Base-by-base conservation (phyloP, 2,329 filamentous ascomycete species). In the Helotiales sp. region DNA sequence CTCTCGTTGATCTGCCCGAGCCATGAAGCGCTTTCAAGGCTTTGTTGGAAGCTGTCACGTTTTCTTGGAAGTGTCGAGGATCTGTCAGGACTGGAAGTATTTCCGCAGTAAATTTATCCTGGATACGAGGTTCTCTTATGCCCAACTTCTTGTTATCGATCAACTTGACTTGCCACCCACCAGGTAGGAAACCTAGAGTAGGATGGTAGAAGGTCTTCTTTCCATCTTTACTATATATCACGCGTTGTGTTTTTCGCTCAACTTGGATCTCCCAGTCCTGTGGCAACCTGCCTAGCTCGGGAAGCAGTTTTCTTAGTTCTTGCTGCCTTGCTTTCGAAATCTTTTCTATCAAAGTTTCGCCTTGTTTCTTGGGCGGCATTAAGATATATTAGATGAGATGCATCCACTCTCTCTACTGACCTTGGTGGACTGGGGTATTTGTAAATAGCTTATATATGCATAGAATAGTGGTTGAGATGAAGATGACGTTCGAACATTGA, bases 251-350 rank as follows among this genome's bases (percentile, higher is more conserved):
- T 17, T 4, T 12, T 19, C 15, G 3, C 19, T 4, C 22, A 25
- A 25, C 19, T 24, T 27, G 19, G n/a, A 44, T 44, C 12, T 12
- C 5, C 40, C 62, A 66, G 4, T 34, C 51, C 12, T 40, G 9
- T 17, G 61, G 63, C 48, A 65, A 54, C 12, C 10, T 22, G 12
- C 15, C 27, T 3, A 63, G 46, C 47, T 66, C 63, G 19, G 57
- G 51, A 38, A 46, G 54, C 5, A 40, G 30, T 17, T 27, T 24
- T 13, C 15, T 58, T 8, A 56, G 15, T 13, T 9, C n/a, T 44
- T 25, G 19, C 22, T 44, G 40, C 6, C 27, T 12, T 44, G 15
- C 19, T 44, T 15, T 24, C 10, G 19, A 38, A 17, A 8, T 17
- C n/a, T 38, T n/a, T 19, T 38, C 15, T 4, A 17, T 13, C 3